phyloP scores from a whole-genome alignment of 208 protist genomes.

The Trypanosoma vivax region DNA sequence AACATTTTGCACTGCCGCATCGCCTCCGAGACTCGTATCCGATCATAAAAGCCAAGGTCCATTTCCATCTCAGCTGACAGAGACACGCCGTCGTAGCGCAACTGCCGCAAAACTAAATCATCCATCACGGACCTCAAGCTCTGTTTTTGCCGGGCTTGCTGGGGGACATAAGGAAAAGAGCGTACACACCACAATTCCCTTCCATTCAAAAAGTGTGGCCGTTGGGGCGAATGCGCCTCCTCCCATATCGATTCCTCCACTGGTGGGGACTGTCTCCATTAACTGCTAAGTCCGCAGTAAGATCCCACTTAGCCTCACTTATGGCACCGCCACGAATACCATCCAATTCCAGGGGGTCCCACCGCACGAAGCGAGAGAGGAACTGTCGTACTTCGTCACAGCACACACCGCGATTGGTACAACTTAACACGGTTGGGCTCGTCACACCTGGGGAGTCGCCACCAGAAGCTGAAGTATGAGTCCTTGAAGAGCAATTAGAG shows the following conservation, averaged over 20 bases:
- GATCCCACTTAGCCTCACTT: neutral
- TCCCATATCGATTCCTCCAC: too few species aligned
- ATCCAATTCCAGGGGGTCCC: constrained; percentile 19
- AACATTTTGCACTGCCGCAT: neutral
- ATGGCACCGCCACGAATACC: neutral
- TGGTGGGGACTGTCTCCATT: neutral
- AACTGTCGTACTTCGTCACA: constrained; percentile 31
- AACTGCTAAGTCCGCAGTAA: neutral
- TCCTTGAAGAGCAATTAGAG: neutral
- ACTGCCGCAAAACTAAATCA: constrained; percentile 49
- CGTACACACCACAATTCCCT: too few species aligned
- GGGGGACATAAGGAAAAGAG: too few species aligned
- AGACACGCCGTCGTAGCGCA: constrained; percentile 48
- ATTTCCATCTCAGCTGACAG: constrained; percentile 14
- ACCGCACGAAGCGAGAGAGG: constrained; percentile 33
- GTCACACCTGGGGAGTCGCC: constrained; percentile 1
- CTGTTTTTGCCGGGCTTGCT: too few species aligned
- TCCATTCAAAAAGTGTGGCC: too few species aligned
- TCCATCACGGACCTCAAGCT: constrained; percentile 40
- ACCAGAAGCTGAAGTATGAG: neutral
- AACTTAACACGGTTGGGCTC: too few species aligned
- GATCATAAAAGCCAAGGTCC: constrained; percentile 15
- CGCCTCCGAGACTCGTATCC: neutral
- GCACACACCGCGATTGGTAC: constrained; percentile 15
- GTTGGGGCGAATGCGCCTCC: too few species aligned